phyloP scores from a whole-genome alignment of 345 rosid genomes.

The Bruguiera gymnorhiza region DNA sequence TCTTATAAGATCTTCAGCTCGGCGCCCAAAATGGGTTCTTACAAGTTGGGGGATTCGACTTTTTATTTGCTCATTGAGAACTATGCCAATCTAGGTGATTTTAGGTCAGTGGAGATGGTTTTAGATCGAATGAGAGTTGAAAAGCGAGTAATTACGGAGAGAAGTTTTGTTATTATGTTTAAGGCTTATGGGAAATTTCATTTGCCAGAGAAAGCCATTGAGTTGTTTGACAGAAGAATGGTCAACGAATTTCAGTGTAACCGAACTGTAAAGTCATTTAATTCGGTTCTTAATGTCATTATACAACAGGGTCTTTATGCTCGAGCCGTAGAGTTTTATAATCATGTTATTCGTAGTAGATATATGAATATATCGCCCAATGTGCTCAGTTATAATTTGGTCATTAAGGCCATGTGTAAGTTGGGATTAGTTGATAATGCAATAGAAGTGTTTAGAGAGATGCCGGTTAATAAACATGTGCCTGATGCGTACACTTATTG shows the following conservation, averaged over 20 bases:
- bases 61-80: slow-evolving; percentile 61
- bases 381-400: slow-evolving; percentile 65
- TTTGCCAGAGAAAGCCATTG: slow-evolving; percentile 56
- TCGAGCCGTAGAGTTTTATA: slow-evolving; percentile 69
- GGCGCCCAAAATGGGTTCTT: slow-evolving; percentile 58
- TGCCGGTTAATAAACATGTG: slow-evolving; percentile 49
- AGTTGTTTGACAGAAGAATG: slow-evolving; percentile 59
- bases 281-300: slow-evolving; percentile 77
- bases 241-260: slow-evolving; percentile 60
- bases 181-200: slow-evolving; percentile 75
- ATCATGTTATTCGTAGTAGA: slow-evolving; percentile 42
- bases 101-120: slow-evolving; percentile 51
- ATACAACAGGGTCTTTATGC: slow-evolving; percentile 48
- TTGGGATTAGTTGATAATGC: slow-evolving; percentile 69
- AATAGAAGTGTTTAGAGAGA: slow-evolving; percentile 60
- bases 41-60: slow-evolving; percentile 67
- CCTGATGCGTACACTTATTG: slow-evolving; percentile 83
- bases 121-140: slow-evolving; percentile 58
- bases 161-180: slow-evolving; percentile 52
- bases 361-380: slow-evolving; percentile 51
- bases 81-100: slow-evolving; percentile 55
- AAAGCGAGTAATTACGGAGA: slow-evolving; percentile 54
- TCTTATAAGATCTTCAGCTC: slow-evolving; percentile 51
- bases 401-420: slow-evolving; percentile 70
- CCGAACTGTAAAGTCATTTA: slow-evolving; percentile 72